Evolutionary conservation across 2,329 filamentous ascomycete species (phyloP), one percentile per base, ranked within the genome.

Genomic region (Aspergillus alliaceus): DNA sequence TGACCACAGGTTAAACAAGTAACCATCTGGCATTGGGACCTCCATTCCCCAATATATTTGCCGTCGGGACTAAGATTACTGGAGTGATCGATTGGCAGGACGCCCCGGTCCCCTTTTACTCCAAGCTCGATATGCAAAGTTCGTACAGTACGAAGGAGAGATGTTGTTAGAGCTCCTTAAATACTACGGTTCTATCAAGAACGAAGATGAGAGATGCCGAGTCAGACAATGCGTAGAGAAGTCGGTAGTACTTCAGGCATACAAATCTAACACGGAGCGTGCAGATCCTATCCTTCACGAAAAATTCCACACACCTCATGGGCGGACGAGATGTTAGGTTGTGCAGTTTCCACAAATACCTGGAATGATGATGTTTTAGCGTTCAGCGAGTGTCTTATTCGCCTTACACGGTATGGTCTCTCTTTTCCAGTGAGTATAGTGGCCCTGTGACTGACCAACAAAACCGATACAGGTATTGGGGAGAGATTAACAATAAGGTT

Each of bases 81-180:
- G 67, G 71, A 51, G 51, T 80, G 6, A 78, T 80, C 51, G 75
- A 80, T 62, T 79, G 76, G 75, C 72, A 79, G 61, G 68, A 70
- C 18, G 63, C 55, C 11, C 65, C 18, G 66, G 51, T 1, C 70
- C 64, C 31, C 58, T 70, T 18, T 64, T 69, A 25, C 63, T 67
- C 29, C 64, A 64, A 58, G 65, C 62, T 1, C 59, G 57, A 12
- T 65, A 60, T 39, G 53, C 67, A 18, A 37, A 58, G 20, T 53
- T 71, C 9, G 54, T 72, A 6, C 59, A 67, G 39, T 69, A 72
- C 54, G 53, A 65, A 42, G 64, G 65, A 8, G 61, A 64, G 22
- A 58, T 69, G 59, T 68, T 31, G 59, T 69, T 9, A 55, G 64
- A 56, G 58, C 57, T 3, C 68, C 67, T 1, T 56, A 61, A 27